Evolutionary conservation across 2,329 filamentous ascomycete genomes (phyloP).

Genomic region (Drechslerella dactyloides): DNA sequence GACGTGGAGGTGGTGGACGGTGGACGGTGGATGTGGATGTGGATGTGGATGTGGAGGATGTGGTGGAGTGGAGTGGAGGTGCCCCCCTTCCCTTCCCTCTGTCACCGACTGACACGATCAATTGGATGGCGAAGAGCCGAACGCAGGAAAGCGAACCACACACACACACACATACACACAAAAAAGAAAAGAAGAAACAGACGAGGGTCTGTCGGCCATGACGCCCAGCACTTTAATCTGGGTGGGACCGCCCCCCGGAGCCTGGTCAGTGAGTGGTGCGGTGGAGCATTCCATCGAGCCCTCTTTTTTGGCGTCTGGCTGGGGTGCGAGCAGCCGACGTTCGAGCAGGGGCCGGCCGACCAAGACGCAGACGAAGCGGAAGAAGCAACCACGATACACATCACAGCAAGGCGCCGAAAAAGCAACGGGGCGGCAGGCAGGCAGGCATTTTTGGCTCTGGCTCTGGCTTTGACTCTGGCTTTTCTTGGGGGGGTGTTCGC

Average conservation of each 20-base stretch:
- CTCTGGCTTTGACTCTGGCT: neutral
- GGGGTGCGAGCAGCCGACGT: slow-evolving; percentile 47
- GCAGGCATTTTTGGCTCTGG: slow-evolving; percentile 4
- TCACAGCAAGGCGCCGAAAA: slow-evolving; percentile 13
- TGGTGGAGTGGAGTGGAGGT: too few relatives aligned
- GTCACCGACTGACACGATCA: slow-evolving; percentile 47
- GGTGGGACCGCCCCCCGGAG: slow-evolving; percentile 39
- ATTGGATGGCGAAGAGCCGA: slow-evolving; percentile 48
- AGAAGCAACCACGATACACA: slow-evolving; percentile 38
- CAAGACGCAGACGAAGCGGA: slow-evolving; percentile 14
- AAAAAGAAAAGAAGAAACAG: slow-evolving; percentile 21
- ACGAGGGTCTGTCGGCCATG: slow-evolving; percentile 28
- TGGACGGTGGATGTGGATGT: too few relatives aligned
- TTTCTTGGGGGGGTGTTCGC: neutral
- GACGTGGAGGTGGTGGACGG: too few relatives aligned
- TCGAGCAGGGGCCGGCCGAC: slow-evolving; percentile 33
- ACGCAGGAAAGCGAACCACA: slow-evolving; percentile 22
- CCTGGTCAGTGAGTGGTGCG: slow-evolving; percentile 26
- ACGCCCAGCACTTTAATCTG: slow-evolving; percentile 38
- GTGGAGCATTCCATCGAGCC: slow-evolving; percentile 49
- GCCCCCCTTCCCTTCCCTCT: slow-evolving; percentile 34
- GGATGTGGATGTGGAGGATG: too few relatives aligned
- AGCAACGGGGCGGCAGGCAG: slow-evolving; percentile 16
- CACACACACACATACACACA: neutral
- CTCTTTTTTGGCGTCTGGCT: slow-evolving; percentile 25